Base-by-base conservation (phyloP, 2,329 filamentous ascomycete species). In the Dothideomycetes sp. region DNA sequence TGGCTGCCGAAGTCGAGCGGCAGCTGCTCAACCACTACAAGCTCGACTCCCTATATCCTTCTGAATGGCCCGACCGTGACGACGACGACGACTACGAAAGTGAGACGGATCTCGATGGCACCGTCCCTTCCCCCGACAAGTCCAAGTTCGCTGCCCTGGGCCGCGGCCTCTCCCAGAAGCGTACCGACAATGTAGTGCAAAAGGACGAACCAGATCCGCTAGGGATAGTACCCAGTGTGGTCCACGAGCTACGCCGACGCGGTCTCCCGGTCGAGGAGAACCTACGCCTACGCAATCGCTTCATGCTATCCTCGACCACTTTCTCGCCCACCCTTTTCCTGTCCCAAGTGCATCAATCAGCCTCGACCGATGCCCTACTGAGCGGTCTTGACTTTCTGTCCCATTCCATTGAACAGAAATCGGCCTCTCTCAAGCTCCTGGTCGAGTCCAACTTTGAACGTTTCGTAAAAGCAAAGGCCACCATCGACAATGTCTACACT, bases 381-480 rank as follows among this genome's bases (percentile, higher is more conserved):
- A 71, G 76, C 34, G 93, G 91, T 3, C 74, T 98, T 15, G 83
- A 94, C 51, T 80, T 83, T 45, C 75, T 98, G 15, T 91, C 87
- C 13, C 76, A 77, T 47, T 95, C 89, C 1, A 98, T 98, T 54
- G 91, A 96, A 55, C 85, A 96, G 64, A 98, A 98, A 62, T 95
- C 89, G 0, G 91, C 89, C 0, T 95, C 88, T 4, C 74, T 98
- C 46, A 98, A 98, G 59, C 84, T 94, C 9, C 73, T 98, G 13
- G 91, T 98, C 17, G 91, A 98, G 62, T 89, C 85, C 49, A 98
- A 98, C 60, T 98, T 98, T 58, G 93, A 98, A 63, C 82, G 89
- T 50, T 98, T 98, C 66, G 91, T 98, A 42, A 82, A 86, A 48
- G 91, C 91, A 30, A 98, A 98, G 62, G 85, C 89, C 13, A 96